Conservation (phyloP, 2,329 filamentous ascomycete genomes). For the Emergomyces pasteurianus region DNA sequence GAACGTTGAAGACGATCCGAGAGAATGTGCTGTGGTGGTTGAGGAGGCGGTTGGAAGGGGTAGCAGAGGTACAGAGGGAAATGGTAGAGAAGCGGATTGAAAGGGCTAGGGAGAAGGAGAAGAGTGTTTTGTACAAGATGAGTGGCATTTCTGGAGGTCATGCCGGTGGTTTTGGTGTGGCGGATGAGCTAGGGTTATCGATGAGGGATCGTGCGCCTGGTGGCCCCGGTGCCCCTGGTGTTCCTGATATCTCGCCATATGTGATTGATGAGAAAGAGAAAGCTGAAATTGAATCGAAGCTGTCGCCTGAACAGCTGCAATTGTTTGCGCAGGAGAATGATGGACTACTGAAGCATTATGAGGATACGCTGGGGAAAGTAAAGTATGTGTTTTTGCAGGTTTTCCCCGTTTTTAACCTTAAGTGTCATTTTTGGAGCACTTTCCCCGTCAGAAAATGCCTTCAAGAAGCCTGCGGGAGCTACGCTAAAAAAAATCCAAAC, state of each 20-base stretch:
- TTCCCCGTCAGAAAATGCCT: neutral
- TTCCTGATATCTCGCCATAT: neutral
- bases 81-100: slow-evolving; percentile 90
- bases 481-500: neutral
- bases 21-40: slow-evolving; percentile 79
- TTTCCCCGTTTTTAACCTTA: neutral
- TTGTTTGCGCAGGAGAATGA: slow-evolving; percentile 90
- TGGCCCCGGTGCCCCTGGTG: neutral
- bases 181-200: neutral
- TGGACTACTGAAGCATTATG: slow-evolving; percentile 84
- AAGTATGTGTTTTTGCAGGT: slow-evolving; percentile 48
- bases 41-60: slow-evolving; percentile 61
- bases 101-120: slow-evolving; percentile 78
- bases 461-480: neutral
- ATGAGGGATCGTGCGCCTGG: neutral
- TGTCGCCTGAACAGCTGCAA: slow-evolving; percentile 78
- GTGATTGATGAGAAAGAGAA: slow-evolving; percentile 18
- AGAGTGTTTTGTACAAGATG: slow-evolving; percentile 67
- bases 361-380: slow-evolving; percentile 88
- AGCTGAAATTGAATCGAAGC: slow-evolving; percentile 40
- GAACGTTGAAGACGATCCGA: slow-evolving; percentile 56
- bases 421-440: neutral
- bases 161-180: slow-evolving; percentile 7
- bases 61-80: slow-evolving; percentile 63
- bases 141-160: slow-evolving; percentile 10